Base-by-base conservation (phyloP, 164 flowering plant genomes). In the Stephania cephalantha region DNA sequence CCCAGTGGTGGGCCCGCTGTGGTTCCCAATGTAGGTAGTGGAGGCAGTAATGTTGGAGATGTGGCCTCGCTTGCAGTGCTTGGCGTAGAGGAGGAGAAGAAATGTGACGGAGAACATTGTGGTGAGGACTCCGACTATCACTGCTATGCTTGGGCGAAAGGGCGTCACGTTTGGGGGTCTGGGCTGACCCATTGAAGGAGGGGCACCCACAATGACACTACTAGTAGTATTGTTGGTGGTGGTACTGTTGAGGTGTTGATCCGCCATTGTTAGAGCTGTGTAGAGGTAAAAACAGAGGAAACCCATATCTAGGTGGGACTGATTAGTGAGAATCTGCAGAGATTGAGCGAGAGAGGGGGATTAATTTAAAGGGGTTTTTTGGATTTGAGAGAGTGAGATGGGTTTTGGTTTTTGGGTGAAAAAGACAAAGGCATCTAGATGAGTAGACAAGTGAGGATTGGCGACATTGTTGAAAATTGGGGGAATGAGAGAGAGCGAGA, bases 31-130 rank as follows among this genome's bases (percentile, higher is more conserved):
- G 46, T 48, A 25, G 42, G 1, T 35, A 35, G 42, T 35, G 42
- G 42, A 35, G 42, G 42, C 42, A 35, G 42, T 35, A 61, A 72
- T 73, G 35, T 17, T 35, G 12, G 45, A 10, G 45, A 50, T 79
- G 69, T 35, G 68, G 6, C 75, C 73, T 1, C 87, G 74, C 69
- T 85, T 84, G 80, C 98, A 94, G 84, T 91, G 97, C 72, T 87
- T 90, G 45, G 88, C 89, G 79, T 95, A 95, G 65, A 95, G 89
- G n/a, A 95, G 91, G 46, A 92, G 79, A 4, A 95, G 86, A 35
- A 91, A 93, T 0, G 90, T 93, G 31, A 93, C 12, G 68, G 95
- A 92, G 78, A 95, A 91, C 70, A 88, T 75, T 69, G 90, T 84
- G n/a, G 97, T 90, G 13, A 95, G 76, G 11, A 88, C 83, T 1